Evolutionary conservation across 2,329 filamentous ascomycete species (phyloP), one percentile per base, ranked within the genome.

Genomic region (Ophiocordyceps polyrhachis-furcata): DNA sequence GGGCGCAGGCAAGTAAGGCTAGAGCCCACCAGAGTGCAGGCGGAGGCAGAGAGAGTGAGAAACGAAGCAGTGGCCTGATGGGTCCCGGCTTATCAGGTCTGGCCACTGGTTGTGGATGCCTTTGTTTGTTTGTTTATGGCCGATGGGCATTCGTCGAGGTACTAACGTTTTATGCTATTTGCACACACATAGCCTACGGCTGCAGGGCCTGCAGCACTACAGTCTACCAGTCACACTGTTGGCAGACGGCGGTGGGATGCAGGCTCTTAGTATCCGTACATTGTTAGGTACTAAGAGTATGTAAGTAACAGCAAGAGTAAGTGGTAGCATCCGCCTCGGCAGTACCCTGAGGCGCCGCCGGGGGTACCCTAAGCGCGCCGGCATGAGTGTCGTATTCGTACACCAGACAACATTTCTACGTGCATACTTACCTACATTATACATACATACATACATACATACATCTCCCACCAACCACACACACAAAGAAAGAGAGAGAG

Each of bases 51-150:
- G 32, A 37, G 32, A 37, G 32, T 37, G 15, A 37, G 32, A 37
- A 37, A 37, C 32, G 38, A 40, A 23, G 43, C 42, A 42, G 40
- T 23, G 20, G 44, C 37, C 43, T 40, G 45, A 41, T 43, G 46
- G 41, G 42, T 44, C 9, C 25, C 40, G 25, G 38, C 46, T 46
- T 45, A 47, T 43, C 20, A 40, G 40, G 41, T 25, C 17, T 28
- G 32, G 41, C 31, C 14, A 21, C 17, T n/a, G 14, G 23, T 25
- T 31, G 44, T 17, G 23, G 42, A 19, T 17, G 44, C 32, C 44
- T 53, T 57, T 59, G 57, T 59, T 59, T 59, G 56, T 59, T 59
- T 59, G 51, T 58, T 58, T 58, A 59, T 57, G 42, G 38, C 21
- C 21, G 17, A 41, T 41, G 38, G 19, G 9, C 42, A 37, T 37